Conservation (phyloP, 176 grass and related monocot genomes). For the Carex cristatella region DNA sequence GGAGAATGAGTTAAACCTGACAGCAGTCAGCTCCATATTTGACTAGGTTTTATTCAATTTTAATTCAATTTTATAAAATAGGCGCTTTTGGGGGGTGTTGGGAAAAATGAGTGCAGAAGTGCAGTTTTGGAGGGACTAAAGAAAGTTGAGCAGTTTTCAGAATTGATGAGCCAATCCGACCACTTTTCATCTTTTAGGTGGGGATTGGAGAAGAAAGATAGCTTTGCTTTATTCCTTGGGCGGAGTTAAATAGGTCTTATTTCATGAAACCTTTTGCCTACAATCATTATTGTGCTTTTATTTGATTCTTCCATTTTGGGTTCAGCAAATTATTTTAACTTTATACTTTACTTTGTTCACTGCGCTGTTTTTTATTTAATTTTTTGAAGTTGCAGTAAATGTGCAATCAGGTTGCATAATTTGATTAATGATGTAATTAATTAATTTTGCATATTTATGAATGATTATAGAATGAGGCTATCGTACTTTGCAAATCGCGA, state of each 20-base stretch:
- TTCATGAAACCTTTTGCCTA: background rate
- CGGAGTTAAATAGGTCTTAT: background rate
- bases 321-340: background rate
- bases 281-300: background rate
- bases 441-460: background rate
- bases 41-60: background rate
- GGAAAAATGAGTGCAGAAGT: constrained; percentile 10
- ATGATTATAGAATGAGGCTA: background rate
- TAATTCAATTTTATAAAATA: background rate
- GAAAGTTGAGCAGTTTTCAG: constrained; percentile 5
- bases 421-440: background rate
- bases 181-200: constrained; percentile 15
- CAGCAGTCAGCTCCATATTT: background rate
- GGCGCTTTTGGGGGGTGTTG: background rate
- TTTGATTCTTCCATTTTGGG: background rate
- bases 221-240: constrained; percentile 5
- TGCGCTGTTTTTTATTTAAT: no score
- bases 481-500: no score
- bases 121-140: constrained; percentile 23
- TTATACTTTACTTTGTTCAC: background rate
- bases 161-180: constrained; percentile 7
- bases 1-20: background rate
- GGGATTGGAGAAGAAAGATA: constrained; percentile 7
- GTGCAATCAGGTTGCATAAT: background rate
- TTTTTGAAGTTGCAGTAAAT: no score